These are phyloP conservation scores for Stipa capillata DNA, from an alignment of 176 grass and related monocot genomes.

Conservation along the genomic window DNA sequence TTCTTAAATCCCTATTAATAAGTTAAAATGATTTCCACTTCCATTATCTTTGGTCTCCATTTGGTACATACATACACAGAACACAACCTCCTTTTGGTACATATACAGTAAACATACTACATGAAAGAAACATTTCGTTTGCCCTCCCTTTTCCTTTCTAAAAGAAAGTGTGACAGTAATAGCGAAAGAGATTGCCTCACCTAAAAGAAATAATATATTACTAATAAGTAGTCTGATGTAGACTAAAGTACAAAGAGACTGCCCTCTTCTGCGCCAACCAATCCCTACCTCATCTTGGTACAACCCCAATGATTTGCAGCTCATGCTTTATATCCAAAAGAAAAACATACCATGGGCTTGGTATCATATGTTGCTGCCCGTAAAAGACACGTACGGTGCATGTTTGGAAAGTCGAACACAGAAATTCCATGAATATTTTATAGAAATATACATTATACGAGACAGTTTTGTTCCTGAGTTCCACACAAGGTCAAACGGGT, in stretches of 20 bases:
- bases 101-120: background rate
- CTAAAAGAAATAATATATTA: conserved; percentile 12
- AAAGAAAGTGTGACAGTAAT: conserved; percentile 33
- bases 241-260: conserved; percentile 21
- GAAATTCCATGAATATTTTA: too few relatives aligned
- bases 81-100: background rate
- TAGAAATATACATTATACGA: too few relatives aligned
- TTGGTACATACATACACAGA: too few relatives aligned
- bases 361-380: background rate
- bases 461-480: too few relatives aligned
- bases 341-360: background rate
- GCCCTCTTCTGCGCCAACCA: conserved; percentile 19
- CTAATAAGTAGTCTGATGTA: background rate
- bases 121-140: conserved; percentile 34
- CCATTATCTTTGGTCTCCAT: background rate
- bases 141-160: background rate
- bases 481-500: too few relatives aligned
- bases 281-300: conserved; percentile 8
- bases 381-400: background rate
- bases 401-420: too few relatives aligned
- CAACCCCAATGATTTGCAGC: conserved; percentile 1
- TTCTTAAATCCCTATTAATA: background rate
- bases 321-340: conserved; percentile 15
- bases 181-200: conserved; percentile 36
- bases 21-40: background rate